A percentile compares a stretch with the other conserved stretches of the same genome.
phyloP scores from a whole-genome alignment of 2,329 filamentous ascomycete species.

The Ceratocystis harringtonii region DNA sequence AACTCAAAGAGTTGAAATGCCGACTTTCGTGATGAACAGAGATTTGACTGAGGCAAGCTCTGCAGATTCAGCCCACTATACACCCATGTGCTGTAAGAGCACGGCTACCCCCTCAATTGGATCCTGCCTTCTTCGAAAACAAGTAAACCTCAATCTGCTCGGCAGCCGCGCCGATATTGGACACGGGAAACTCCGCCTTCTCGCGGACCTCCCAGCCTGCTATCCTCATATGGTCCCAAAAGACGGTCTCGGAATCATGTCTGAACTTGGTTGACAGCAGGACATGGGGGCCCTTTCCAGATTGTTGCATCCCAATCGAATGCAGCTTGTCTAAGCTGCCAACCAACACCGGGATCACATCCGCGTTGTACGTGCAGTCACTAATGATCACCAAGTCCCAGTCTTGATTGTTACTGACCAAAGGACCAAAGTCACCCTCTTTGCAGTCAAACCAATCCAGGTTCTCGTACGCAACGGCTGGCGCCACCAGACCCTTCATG shows the following conservation, averaged over 20 bases:
- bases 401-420: slow-evolving; percentile 22
- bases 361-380: slow-evolving; percentile 48
- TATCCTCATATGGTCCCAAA: slow-evolving; percentile 34
- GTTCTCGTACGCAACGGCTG: slow-evolving; percentile 34
- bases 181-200: slow-evolving; percentile 30
- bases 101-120: background rate
- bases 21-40: background rate
- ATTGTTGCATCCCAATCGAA: slow-evolving; percentile 20
- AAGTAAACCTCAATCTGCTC: slow-evolving; percentile 39
- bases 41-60: background rate
- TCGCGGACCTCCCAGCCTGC: slow-evolving; percentile 33
- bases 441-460: slow-evolving; percentile 42
- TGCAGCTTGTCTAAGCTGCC: slow-evolving; percentile 38
- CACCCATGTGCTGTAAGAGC: background rate
- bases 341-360: slow-evolving; percentile 39
- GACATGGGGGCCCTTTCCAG: slow-evolving; percentile 26
- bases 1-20: background rate
- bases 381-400: slow-evolving; percentile 43
- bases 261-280: slow-evolving; percentile 42
- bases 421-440: slow-evolving; percentile 30
- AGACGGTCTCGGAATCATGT: slow-evolving; percentile 35
- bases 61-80: background rate
- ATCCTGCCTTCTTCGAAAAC: slow-evolving; percentile 24
- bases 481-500: slow-evolving; percentile 10
- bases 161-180: slow-evolving; percentile 30